phyloP scores from a whole-genome alignment of 495 filamentous ascomycete species.

The Glonium stellatum region DNA sequence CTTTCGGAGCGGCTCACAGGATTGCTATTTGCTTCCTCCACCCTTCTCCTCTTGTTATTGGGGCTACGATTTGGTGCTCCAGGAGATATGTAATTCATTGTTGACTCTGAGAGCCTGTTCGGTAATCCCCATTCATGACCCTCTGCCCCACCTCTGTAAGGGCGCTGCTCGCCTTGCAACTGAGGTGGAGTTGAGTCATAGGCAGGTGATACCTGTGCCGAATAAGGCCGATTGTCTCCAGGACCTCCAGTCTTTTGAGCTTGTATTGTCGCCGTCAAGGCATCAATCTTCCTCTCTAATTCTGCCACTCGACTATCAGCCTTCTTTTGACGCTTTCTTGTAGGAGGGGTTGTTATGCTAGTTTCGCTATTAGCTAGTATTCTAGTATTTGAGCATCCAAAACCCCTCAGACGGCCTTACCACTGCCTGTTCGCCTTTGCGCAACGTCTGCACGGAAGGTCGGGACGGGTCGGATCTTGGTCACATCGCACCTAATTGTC shows the following conservation, averaged over 20 bases:
- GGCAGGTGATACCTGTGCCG: neutral
- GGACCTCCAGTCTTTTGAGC: slow-evolving; percentile 36
- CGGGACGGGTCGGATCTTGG: slow-evolving; percentile 54
- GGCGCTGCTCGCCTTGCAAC: slow-evolving; percentile 3
- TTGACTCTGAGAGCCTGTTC: neutral
- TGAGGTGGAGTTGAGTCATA: neutral
- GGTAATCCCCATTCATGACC: neutral
- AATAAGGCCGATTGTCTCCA: slow-evolving; percentile 21
- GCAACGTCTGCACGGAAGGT: slow-evolving; percentile 74
- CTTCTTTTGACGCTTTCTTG: slow-evolving; percentile 86
- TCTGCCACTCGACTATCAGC: slow-evolving; percentile 86
- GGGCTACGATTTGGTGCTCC: neutral
- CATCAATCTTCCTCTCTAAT: slow-evolving; percentile 91
- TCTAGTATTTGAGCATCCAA: neutral
- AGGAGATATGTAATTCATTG: neutral
- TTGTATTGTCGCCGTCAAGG: slow-evolving; percentile 69
- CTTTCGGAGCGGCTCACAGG: neutral
- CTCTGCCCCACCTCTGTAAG: neutral
- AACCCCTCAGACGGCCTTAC: neutral
- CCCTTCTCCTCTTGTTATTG: neutral
- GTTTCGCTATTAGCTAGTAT: neutral
- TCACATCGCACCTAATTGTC: slow-evolving; percentile 64
- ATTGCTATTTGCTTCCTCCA: neutral
- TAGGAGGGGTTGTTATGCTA: slow-evolving; percentile 67
- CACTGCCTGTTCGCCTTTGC: slow-evolving; percentile 74